Percentiles rank a stretch among this genome's conserved stretches.
phyloP scores from a whole-genome alignment of 202 grass and related monocot species.

The Panicum hallii region DNA sequence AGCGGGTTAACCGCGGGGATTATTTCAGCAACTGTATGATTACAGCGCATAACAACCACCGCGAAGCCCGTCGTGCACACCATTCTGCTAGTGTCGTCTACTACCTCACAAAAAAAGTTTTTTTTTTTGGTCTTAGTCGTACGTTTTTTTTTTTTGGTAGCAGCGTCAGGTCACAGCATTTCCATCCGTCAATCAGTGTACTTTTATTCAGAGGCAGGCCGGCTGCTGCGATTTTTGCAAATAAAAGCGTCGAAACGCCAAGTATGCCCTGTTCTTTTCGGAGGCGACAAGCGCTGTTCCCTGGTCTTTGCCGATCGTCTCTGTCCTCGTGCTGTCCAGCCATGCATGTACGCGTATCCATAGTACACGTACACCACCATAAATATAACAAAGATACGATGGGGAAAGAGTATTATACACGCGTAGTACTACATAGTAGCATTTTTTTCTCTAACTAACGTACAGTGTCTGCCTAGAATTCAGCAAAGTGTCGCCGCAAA shows the following conservation, averaged over 20 bases:
- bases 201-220: background rate
- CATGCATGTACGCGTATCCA: background rate
- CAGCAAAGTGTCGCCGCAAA: background rate
- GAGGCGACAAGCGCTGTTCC: slow-evolving; percentile 2
- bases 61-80: background rate
- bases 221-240: background rate
- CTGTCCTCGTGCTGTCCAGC: background rate
- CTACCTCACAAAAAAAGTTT: too few species aligned
- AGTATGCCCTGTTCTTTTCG: background rate
- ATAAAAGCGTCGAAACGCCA: background rate
- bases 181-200: background rate
- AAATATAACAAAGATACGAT: background rate
- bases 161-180: background rate
- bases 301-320: background rate
- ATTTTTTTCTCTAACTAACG: too few species aligned
- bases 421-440: too few species aligned
- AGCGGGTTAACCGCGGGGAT: background rate
- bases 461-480: slow-evolving; percentile 10
- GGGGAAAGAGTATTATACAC: background rate
- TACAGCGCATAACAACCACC: background rate
- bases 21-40: background rate
- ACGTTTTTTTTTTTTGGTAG: background rate
- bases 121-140: background rate
- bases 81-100: background rate
- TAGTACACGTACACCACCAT: background rate